Evolutionary conservation across 441 rosid genomes (phyloP), one percentile per base, ranked within the genome.

Genomic region (Jatropha podagrica): DNA sequence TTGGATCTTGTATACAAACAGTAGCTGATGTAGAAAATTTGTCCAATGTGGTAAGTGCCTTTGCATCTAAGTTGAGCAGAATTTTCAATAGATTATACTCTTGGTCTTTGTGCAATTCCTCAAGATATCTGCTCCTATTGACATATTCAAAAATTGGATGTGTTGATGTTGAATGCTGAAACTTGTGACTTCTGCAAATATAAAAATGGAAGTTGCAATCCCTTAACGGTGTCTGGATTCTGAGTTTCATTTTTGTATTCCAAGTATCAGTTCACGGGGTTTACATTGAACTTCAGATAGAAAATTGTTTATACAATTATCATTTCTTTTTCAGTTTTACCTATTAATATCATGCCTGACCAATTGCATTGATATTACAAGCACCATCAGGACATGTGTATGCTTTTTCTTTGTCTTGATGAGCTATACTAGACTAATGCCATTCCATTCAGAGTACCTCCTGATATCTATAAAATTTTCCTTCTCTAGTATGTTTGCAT

Each of bases 1-100:
- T 93, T 37, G 98, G 99, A 44, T 95, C 99, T 61, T 93, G 98
- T 70, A 80, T 93, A 77, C 98, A 95, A 86, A 85, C 86, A 60
- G 95, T 88, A 81, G 88, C 84, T 42, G 98, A 95, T 86, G 91
- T 93, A 6, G 84, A 90, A 83, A 80, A 81, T 10, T 78, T 95
- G 82, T 86, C 92, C 12, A 78, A 60, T 55, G 82, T 76, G 71
- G 99, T 95, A 75, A 88, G 94, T 86, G 75, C 72, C 62, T 73
- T 17, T 37, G 52, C 46, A 23, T 76, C 59, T 23, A 48, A 48
- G 56, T 27, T 61, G 59, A 51, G 49, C 44, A 63, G 60, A 76
- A 58, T 64, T 27, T 37, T 62, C 7, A 56, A 18, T 56, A 60
- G 2, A 2, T 66, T 42, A 5, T 18, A 40, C 32, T 32, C 7